phyloP scores from a whole-genome alignment of 2,329 filamentous ascomycete species.

The Aulographum hederae region DNA sequence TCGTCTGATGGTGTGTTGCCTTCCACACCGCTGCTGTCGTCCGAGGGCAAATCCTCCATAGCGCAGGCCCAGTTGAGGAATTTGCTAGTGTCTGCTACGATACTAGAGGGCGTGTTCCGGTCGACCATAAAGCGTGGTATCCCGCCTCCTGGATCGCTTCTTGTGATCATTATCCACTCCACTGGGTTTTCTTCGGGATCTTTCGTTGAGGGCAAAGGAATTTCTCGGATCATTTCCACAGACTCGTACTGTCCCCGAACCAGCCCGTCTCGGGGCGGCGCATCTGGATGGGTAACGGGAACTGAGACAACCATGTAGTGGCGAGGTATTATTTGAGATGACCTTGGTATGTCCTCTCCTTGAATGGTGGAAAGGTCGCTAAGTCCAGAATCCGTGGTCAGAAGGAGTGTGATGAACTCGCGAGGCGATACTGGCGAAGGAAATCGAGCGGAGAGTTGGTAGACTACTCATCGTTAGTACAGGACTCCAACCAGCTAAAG shows the following conservation, averaged over 20 bases:
- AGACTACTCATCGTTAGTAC: constrained; percentile 34
- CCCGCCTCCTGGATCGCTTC: constrained; percentile 74
- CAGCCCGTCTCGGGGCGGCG: constrained; percentile 50
- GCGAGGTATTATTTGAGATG: constrained; percentile 29
- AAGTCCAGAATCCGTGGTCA: constrained; percentile 41
- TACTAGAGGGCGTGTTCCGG: constrained; percentile 64
- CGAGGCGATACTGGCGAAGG: constrained; percentile 73
- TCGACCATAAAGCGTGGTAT: constrained; percentile 88
- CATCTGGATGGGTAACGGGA: constrained; percentile 60
- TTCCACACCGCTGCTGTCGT: constrained; percentile 1
- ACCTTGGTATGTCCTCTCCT: no score
- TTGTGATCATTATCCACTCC: constrained; percentile 87
- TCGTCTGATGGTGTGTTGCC: background rate
- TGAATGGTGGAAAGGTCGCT: constrained; percentile 23
- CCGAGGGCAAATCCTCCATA: constrained; percentile 21
- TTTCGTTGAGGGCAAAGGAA: constrained; percentile 35
- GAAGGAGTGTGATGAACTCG: constrained; percentile 68
- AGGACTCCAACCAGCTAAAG: no score
- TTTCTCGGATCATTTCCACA: constrained; percentile 75
- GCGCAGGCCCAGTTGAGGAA: constrained; percentile 62
- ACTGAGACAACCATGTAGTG: constrained; percentile 80
- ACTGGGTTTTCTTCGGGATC: constrained; percentile 44
- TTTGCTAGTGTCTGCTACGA: constrained; percentile 60
- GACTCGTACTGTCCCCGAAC: constrained; percentile 81
- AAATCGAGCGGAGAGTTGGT: constrained; percentile 74